A percentile compares a stretch with the other conserved stretches of the same genome.
Conservation (phyloP, 768 basidiomycete species). For the Neoboletus subvelutipes region DNA sequence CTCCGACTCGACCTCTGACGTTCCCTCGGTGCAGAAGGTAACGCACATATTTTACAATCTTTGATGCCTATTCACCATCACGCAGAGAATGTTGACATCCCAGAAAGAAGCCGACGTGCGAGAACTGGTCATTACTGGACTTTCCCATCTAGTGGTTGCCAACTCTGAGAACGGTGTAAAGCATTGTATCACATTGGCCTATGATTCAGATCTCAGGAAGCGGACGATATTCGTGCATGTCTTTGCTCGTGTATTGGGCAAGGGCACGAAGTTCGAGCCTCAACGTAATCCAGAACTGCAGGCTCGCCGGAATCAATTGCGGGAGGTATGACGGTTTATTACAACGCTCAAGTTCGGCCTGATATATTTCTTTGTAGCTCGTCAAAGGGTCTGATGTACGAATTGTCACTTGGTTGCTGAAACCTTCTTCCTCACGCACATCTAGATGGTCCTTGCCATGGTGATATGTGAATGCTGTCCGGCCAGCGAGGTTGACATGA, state of each 20-base stretch:
- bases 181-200: slow-evolving; percentile 79
- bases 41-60: not conserved
- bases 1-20: slow-evolving; percentile 51
- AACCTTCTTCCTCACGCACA: slow-evolving; percentile 8
- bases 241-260: slow-evolving; percentile 75
- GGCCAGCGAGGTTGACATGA: slow-evolving; percentile 72
- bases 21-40: slow-evolving; percentile 49
- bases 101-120: slow-evolving; percentile 63
- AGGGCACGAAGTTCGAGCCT: slow-evolving; percentile 75
- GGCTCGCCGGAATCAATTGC: slow-evolving; percentile 51
- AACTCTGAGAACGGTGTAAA: slow-evolving; percentile 90
- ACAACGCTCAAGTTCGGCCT: slow-evolving; percentile 2
- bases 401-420: not conserved
- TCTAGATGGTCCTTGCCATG: slow-evolving; percentile 72
- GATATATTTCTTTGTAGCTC: slow-evolving; percentile 43
- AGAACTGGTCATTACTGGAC: slow-evolving; percentile 74
- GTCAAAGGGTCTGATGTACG: slow-evolving; percentile 74
- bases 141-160: slow-evolving; percentile 77
- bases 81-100: slow-evolving; percentile 43
- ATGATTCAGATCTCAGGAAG: slow-evolving; percentile 66
- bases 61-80: slow-evolving; percentile 7
- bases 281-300: slow-evolving; percentile 50
- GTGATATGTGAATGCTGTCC: slow-evolving; percentile 90
- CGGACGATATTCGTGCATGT: slow-evolving; percentile 83
- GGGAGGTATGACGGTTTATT: slow-evolving; percentile 47